Base-by-base conservation (phyloP, 164 flowering plant species). In the Protea cynaroides region DNA sequence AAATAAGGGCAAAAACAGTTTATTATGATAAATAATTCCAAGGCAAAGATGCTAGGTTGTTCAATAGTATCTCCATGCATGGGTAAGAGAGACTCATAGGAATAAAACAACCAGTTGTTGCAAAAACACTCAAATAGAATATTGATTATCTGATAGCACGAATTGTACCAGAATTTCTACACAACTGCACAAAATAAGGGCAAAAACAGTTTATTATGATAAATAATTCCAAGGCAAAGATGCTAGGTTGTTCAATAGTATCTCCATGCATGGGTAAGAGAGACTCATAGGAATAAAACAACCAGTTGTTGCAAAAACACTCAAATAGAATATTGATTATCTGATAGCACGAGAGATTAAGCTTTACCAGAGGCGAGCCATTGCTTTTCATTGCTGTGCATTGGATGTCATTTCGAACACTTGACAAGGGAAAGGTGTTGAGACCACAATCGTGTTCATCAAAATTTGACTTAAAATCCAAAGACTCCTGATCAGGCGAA, bases 301-400 rank as follows among this genome's bases (percentile, higher is more conserved):
- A 9, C 22, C 46, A 47, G 9, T 34, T 19, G n/a, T 12, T 7
- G 25, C 13, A 47, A 62, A 15, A 23, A 62, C 4, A 40, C 10
- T 40, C 8, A 8, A 12, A 12, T 4, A 40, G 14, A 40, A 40
- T 4, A 40, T 40, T 40, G 46, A 40, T 10, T 4, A 40, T 12
- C 14, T 4, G 13, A 56, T 56, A 7, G 22, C 40, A 18, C 59
- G 4, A 17, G 21, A 44, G 21, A 34, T 36, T 23, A 51, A 50
- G 12, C 1, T 17, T 46, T 80, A 84, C 84, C 82, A 25, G 69
- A 43, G 59, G 51, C 36, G 65, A 19, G 50, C 49, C 51, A 23
- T 50, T 51, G 62, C 69, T 50, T 63, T 73, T 70, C 25, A 62
- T 46, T 68, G 72, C 77, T 43, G 64, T 54, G 46, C 50, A 66